phyloP scores from a whole-genome alignment of 2,329 filamentous ascomycete species.

The Incumbomyces lentus region DNA sequence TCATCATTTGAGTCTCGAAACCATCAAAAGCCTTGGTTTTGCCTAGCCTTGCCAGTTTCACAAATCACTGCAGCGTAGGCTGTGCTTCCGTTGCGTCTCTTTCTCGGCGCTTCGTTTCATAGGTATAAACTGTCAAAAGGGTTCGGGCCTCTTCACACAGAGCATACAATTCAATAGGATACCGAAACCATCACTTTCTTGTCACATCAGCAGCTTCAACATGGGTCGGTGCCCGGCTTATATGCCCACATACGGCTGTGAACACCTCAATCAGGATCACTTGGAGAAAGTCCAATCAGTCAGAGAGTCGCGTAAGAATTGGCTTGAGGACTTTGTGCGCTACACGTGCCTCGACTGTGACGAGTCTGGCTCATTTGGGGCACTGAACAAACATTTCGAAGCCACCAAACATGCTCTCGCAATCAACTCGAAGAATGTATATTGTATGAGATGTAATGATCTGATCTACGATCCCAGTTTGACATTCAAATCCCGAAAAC shows the following conservation, averaged over 20 bases:
- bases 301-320: conserved; percentile 6
- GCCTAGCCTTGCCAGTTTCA: too few species aligned
- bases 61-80: too few species aligned
- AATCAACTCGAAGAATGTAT: conserved; percentile 15
- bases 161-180: too few species aligned
- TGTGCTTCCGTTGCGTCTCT: too few species aligned
- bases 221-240: conserved; percentile 11
- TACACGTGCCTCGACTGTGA: conserved; percentile 19
- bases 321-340: conserved; percentile 15
- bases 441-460: conserved; percentile 18
- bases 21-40: too few species aligned
- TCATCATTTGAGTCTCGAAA: background rate
- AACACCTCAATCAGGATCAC: conserved; percentile 16
- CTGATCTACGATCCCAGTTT: conserved; percentile 19
- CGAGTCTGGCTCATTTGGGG: conserved; percentile 12
- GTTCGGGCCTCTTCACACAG: too few species aligned
- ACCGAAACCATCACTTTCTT: too few species aligned
- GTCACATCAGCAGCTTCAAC: background rate
- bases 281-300: conserved; percentile 14
- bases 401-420: conserved; percentile 18
- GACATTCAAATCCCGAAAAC: conserved; percentile 23
- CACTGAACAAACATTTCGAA: conserved; percentile 17
- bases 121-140: too few species aligned
- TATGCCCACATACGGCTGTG: conserved; percentile 19
- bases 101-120: too few species aligned